phyloP scores from a whole-genome alignment of 2,329 filamentous ascomycete species.

The Ophiostoma angusticollis region DNA sequence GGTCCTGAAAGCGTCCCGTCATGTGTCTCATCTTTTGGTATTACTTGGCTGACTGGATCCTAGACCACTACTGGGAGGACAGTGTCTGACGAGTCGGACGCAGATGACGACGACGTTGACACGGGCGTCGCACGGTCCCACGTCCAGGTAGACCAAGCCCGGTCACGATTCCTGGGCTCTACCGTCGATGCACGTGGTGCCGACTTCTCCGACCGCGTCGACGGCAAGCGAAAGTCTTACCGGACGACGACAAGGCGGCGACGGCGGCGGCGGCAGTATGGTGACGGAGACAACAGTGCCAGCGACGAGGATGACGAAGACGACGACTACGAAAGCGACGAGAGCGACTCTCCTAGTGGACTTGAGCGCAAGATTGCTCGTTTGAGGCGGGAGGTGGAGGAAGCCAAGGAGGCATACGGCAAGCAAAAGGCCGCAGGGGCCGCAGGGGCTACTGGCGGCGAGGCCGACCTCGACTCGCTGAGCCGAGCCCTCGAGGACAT shows the following conservation, averaged over 20 bases:
- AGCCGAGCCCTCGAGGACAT: conserved; percentile 62
- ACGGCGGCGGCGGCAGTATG: conserved; percentile 39
- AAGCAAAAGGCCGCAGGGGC: conserved; percentile 36
- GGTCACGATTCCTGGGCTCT: conserved; percentile 63
- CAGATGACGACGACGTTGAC: conserved; percentile 40
- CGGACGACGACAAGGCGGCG: conserved; percentile 49
- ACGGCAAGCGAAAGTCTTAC: conserved; percentile 73
- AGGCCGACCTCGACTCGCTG: conserved; percentile 42
- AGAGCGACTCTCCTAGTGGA: conserved; percentile 17
- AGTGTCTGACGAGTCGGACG: conserved; percentile 47
- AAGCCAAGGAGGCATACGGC: conserved; percentile 51
- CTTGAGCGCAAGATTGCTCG: conserved; percentile 69
- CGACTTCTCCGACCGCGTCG: conserved; percentile 83
- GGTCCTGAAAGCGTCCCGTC: no score
- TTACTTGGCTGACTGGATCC: background rate
- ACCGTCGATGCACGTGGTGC: conserved; percentile 64
- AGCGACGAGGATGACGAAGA: background rate
- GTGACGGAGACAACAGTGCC: conserved; percentile 49
- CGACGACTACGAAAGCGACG: conserved; percentile 7
- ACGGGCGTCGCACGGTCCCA: conserved; percentile 63
- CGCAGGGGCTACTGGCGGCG: conserved; percentile 20
- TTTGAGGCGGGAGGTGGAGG: conserved; percentile 69
- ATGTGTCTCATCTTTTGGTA: no score
- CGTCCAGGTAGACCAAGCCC: conserved; percentile 65
- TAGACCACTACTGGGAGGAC: conserved; percentile 44